Conservation (phyloP, 148 eudicot genomes). For the Selenicereus undatus region DNA sequence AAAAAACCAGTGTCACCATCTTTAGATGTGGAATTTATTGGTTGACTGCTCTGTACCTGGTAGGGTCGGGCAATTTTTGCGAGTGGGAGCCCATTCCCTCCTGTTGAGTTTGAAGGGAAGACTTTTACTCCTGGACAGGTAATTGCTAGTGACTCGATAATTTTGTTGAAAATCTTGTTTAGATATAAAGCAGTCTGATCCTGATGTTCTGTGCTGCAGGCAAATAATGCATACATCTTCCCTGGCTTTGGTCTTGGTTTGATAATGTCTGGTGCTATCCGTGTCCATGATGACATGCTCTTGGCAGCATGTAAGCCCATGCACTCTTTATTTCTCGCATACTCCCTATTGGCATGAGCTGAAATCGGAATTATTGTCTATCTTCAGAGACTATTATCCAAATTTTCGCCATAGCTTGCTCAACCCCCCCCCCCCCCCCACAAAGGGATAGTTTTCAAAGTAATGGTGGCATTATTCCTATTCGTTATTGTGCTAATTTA, state of each 20-base stretch:
- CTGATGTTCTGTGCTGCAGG: slow-evolving; percentile 42
- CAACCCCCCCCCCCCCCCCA: no score
- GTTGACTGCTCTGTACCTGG: slow-evolving; percentile 10
- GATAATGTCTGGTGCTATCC: slow-evolving; percentile 95
- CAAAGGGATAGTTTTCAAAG: no score
- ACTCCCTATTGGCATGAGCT: neutral
- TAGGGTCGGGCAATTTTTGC: slow-evolving; percentile 97
- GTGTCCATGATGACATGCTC: slow-evolving; percentile 99
- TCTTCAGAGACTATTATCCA: neutral
- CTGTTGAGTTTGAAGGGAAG: slow-evolving; percentile 68
- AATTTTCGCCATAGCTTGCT: neutral
- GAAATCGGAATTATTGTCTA: neutral
- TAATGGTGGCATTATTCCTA: no score
- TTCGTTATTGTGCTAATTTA: neutral
- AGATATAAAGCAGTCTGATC: slow-evolving; percentile 9
- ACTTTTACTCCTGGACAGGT: slow-evolving; percentile 85
- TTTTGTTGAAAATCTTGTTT: neutral
- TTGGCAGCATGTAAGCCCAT: slow-evolving; percentile 81
- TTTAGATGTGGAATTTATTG: neutral
- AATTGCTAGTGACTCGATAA: neutral
- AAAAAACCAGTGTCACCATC: no score
- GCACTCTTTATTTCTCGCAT: neutral
- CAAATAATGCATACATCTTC: slow-evolving; percentile 96
- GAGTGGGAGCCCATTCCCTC: slow-evolving; percentile 94
- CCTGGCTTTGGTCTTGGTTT: slow-evolving; percentile 96